These are phyloP conservation scores for Fragaria vesca DNA, from an alignment of 306 rosid species.

Conservation along the genomic window DNA sequence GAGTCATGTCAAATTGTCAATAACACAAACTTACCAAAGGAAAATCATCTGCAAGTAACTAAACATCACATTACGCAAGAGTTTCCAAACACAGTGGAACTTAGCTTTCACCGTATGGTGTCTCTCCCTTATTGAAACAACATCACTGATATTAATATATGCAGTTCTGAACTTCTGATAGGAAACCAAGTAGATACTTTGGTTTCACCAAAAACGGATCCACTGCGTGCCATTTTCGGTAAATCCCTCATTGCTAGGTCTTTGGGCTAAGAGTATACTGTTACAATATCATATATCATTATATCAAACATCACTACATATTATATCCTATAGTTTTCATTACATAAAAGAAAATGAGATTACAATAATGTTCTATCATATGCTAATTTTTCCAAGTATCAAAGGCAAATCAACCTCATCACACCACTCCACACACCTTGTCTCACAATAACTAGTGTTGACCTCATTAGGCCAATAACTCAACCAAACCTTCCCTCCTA, in stretches of 20 bases:
- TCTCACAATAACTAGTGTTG: slow-evolving; percentile 50
- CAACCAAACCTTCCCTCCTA: slow-evolving; percentile 77
- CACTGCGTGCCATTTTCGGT: background rate
- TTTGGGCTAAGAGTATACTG: background rate
- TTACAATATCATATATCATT: background rate
- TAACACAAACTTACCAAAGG: background rate
- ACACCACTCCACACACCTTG: slow-evolving; percentile 83
- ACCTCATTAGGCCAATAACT: slow-evolving; percentile 60
- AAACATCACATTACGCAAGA: background rate
- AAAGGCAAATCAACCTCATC: slow-evolving; percentile 98
- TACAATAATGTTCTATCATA: background rate
- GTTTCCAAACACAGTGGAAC: background rate
- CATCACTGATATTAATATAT: background rate
- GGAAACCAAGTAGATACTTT: background rate
- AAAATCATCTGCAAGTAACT: background rate
- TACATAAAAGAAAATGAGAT: background rate
- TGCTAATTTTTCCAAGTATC: slow-evolving; percentile 40
- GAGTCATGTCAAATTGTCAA: background rate
- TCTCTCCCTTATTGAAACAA: background rate
- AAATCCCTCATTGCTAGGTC: background rate
- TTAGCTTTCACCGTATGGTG: background rate
- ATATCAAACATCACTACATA: background rate
- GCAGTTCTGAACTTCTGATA: background rate
- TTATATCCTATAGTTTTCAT: background rate
- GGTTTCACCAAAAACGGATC: no score